Evolutionary conservation across 345 rosid genomes (phyloP).

Genomic region (Linum tenue): DNA sequence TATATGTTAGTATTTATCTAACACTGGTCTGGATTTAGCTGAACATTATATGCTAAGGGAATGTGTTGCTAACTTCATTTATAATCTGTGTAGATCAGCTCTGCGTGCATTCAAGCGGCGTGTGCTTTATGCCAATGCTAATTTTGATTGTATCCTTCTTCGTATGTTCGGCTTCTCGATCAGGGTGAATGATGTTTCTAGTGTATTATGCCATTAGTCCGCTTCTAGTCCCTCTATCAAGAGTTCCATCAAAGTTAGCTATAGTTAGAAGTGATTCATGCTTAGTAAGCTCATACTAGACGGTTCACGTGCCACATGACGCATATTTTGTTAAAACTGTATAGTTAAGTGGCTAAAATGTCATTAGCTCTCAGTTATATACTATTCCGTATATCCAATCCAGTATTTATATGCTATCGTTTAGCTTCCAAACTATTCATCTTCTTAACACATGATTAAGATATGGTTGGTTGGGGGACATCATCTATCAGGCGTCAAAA

Average conservation of each 20-base stretch:
- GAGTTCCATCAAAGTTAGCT: no score
- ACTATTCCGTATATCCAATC: not conserved
- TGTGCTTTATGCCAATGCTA: slow-evolving; percentile 86
- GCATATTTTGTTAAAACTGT: no score
- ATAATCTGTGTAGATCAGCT: slow-evolving; percentile 58
- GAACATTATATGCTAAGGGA: not conserved
- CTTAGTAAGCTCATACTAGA: no score
- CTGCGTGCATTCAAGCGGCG: slow-evolving; percentile 74
- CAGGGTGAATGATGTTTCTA: not conserved
- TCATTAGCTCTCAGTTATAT: no score
- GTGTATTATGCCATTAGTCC: no score
- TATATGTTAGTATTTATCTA: slow-evolving; percentile 53
- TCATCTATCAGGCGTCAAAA: slow-evolving; percentile 76
- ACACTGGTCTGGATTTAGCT: not conserved
- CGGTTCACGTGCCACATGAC: no score
- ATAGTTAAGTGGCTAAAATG: no score
- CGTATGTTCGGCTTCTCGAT: not conserved
- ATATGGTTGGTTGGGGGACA: slow-evolving; percentile 93
- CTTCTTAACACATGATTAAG: slow-evolving; percentile 43
- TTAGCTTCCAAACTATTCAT: slow-evolving; percentile 11
- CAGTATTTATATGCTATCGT: no score
- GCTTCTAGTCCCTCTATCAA: no score
- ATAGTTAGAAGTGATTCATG: no score
- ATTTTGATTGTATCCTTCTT: slow-evolving; percentile 74
- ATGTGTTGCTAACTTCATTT: slow-evolving; percentile 11